Evolutionary conservation across 768 basidiomycete genomes (phyloP).

Genomic region (Leccinum subgranulosum): DNA sequence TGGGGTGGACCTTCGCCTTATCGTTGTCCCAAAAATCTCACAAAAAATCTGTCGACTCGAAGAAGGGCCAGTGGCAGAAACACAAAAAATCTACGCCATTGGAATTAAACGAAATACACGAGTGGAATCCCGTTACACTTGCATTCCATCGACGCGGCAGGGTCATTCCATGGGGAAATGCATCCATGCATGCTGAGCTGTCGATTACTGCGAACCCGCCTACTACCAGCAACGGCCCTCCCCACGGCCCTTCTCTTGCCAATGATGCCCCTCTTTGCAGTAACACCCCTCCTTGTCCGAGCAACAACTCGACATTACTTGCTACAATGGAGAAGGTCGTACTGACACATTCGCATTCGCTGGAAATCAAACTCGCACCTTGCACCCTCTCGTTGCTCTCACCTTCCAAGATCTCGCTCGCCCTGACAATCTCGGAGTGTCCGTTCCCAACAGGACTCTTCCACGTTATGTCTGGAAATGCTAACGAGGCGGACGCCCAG

Average conservation of each 20-base stretch:
- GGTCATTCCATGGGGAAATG: conserved; percentile 7
- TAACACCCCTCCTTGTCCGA: background rate
- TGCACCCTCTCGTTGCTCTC: background rate
- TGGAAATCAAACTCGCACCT: background rate
- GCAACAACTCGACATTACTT: background rate
- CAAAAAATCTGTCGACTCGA: no score
- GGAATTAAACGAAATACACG: background rate
- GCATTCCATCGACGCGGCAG: conserved; percentile 8
- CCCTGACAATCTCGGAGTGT: conserved; percentile 12
- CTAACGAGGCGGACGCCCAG: background rate
- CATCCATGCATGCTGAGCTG: conserved; percentile 15
- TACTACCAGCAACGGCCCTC: background rate
- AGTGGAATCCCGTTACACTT: conserved; percentile 6
- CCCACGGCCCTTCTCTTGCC: no score
- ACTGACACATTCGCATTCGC: conserved; percentile 1
- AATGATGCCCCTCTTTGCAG: no score
- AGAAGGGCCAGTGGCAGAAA: background rate
- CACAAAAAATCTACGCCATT: background rate
- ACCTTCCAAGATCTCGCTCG: conserved; percentile 6
- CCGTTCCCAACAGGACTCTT: conserved; percentile 18
- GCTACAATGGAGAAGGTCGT: background rate
- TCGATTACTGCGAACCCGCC: background rate
- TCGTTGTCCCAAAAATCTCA: background rate
- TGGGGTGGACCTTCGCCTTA: conserved; percentile 19
- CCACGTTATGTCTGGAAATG: background rate